Conservation (phyloP, 2,329 filamentous ascomycete genomes). For the Scytalidium sp. region DNA sequence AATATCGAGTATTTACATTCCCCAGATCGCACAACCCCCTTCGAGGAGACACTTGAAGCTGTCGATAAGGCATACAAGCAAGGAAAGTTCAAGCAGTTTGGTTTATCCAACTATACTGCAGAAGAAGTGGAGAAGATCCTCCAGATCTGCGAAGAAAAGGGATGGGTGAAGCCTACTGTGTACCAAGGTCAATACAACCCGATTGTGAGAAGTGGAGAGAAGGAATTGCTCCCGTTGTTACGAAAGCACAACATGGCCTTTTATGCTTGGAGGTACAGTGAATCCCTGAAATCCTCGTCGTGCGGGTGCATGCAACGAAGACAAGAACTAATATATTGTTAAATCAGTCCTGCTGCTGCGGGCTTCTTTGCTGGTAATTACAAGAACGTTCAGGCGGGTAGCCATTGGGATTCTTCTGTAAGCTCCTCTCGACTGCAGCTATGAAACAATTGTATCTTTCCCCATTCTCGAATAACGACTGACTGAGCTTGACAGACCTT, state of each 20-base stretch:
- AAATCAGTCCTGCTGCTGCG: background rate
- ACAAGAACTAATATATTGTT: background rate
- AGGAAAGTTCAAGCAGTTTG: conserved; percentile 76
- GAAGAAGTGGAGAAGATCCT: conserved; percentile 82
- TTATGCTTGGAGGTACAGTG: conserved; percentile 69
- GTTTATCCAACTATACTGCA: conserved; percentile 78
- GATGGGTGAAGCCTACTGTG: conserved; percentile 75
- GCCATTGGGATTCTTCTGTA: background rate
- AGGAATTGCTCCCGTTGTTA: conserved; percentile 68
- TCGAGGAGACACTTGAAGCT: conserved; percentile 72
- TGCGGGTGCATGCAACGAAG: background rate
- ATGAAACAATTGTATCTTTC: no score
- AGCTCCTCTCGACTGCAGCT: no score
- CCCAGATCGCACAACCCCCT: conserved; percentile 62
- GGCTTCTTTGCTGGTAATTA: background rate
- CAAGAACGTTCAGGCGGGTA: background rate
- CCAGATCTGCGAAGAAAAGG: conserved; percentile 70
- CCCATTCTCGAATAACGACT: no score
- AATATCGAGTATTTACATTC: conserved; percentile 59
- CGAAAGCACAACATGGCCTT: conserved; percentile 72
- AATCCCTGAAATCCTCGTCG: background rate
- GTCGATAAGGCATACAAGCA: conserved; percentile 74
- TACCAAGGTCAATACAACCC: conserved; percentile 87
- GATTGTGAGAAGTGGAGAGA: conserved; percentile 70
- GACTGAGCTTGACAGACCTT: background rate